A percentile compares a stretch with the other conserved stretches of the same genome.
Evolutionary conservation across 805 yeast species (phyloP).

Genomic region (Saccharomycopsis sp.): DNA sequence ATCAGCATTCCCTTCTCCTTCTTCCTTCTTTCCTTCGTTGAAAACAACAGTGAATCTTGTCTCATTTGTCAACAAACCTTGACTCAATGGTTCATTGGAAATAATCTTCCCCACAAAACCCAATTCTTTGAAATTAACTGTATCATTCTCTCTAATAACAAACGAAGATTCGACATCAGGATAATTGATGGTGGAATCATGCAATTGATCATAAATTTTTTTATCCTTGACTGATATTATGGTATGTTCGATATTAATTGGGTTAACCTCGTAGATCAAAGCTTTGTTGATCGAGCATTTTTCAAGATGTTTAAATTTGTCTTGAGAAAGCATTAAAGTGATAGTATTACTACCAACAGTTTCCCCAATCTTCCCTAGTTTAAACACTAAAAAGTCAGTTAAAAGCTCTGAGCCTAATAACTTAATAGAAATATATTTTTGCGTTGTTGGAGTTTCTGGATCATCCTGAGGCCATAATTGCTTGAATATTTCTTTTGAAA

Average conservation of each 20-base stretch:
- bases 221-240: constrained; percentile 6
- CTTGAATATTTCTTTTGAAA: no score
- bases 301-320: background rate
- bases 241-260: background rate
- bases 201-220: background rate
- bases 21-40: constrained; percentile 20
- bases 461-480: no score
- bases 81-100: constrained; percentile 60
- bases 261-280: background rate
- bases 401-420: constrained; percentile 3
- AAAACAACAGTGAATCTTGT: constrained; percentile 46
- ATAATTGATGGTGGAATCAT: no score
- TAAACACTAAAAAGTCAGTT: constrained; percentile 7
- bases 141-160: background rate
- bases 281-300: background rate
- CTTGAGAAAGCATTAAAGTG: no score
- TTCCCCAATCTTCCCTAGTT: background rate
- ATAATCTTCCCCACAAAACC: background rate
- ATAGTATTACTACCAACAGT: constrained; percentile 6
- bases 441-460: no score
- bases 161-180: background rate
- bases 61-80: constrained; percentile 40
- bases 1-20: background rate
- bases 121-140: background rate
- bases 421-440: constrained; percentile 10